Conservation (phyloP, 2,329 filamentous ascomycete genomes). For the Zopfia rhizophila region DNA sequence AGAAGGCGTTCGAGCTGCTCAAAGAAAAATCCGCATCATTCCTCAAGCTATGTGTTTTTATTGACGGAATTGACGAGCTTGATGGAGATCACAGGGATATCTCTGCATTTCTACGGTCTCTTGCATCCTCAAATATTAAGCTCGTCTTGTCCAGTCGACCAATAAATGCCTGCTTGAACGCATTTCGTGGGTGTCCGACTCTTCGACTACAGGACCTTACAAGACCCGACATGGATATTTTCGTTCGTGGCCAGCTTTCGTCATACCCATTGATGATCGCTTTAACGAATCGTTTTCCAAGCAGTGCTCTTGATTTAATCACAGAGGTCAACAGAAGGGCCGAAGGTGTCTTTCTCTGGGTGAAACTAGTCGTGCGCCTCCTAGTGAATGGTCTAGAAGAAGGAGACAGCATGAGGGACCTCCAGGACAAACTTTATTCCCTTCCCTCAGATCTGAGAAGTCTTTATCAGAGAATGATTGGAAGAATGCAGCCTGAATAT, state of each 20-base stretch:
- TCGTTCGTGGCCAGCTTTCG: slow-evolving; percentile 10
- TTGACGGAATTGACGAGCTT: slow-evolving; percentile 34
- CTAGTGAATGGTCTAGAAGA: slow-evolving; percentile 21
- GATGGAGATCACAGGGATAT: slow-evolving; percentile 24
- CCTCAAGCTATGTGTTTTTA: slow-evolving; percentile 24
- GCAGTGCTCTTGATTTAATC: no score
- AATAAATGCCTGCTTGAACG: slow-evolving; percentile 17
- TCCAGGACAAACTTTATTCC: slow-evolving; percentile 12
- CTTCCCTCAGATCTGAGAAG: slow-evolving; percentile 19
- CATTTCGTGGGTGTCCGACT: slow-evolving; percentile 17
- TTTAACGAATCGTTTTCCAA: no score
- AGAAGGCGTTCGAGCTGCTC: slow-evolving; percentile 9
- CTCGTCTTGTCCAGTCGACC: slow-evolving; percentile 28
- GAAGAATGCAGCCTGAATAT: slow-evolving; percentile 11
- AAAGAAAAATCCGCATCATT: slow-evolving; percentile 7
- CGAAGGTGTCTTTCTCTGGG: slow-evolving; percentile 27
- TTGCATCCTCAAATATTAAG: slow-evolving; percentile 18
- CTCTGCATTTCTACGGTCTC: slow-evolving; percentile 7
- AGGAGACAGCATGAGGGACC: slow-evolving; percentile 18
- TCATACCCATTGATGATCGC: no score
- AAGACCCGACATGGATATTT: slow-evolving; percentile 17
- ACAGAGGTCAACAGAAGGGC: slow-evolving; percentile 11
- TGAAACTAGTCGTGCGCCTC: slow-evolving; percentile 18
- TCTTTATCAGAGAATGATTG: slow-evolving; percentile 20
- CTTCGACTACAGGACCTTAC: slow-evolving; percentile 22